Conservation (phyloP, 164 flowering plant genomes). For the Sextonia rubra region DNA sequence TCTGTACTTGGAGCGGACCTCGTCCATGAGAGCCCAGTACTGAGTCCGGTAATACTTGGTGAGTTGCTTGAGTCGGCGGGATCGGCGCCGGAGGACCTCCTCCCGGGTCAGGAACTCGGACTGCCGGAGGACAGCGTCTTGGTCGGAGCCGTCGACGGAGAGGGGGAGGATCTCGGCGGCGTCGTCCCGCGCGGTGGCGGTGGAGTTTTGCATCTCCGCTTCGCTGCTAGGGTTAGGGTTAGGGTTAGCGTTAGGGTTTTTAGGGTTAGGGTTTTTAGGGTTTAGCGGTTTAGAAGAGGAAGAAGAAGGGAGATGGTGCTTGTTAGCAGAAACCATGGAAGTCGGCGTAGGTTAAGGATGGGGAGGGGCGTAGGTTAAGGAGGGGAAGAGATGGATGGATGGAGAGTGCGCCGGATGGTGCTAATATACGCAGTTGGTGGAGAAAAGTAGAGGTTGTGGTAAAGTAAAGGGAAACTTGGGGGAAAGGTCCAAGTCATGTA, state of each 20-base stretch:
- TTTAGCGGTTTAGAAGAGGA: not conserved
- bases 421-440: too few species aligned
- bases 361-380: not conserved
- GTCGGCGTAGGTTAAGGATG: too few species aligned
- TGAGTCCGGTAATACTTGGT: constrained; percentile 35
- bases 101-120: constrained; percentile 40
- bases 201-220: constrained; percentile 18
- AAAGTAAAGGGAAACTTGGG: too few species aligned
- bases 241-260: not conserved
- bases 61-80: constrained; percentile 30
- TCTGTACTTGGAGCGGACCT: constrained; percentile 43
- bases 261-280: constrained; percentile 2
- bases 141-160: constrained; percentile 25
- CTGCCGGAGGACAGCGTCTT: constrained; percentile 27
- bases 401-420: too few species aligned
- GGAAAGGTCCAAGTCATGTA: too few species aligned
- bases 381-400: not conserved
- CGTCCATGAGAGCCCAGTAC: constrained; percentile 77
- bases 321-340: constrained; percentile 2
- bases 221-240: constrained; percentile 2
- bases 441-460: too few species aligned
- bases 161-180: not conserved
- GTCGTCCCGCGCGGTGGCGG: not conserved
- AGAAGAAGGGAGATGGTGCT: constrained; percentile 1
- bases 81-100: constrained; percentile 56